Evolutionary conservation across 495 filamentous ascomycete species (phyloP).

Genomic region (Neurospora sp.): DNA sequence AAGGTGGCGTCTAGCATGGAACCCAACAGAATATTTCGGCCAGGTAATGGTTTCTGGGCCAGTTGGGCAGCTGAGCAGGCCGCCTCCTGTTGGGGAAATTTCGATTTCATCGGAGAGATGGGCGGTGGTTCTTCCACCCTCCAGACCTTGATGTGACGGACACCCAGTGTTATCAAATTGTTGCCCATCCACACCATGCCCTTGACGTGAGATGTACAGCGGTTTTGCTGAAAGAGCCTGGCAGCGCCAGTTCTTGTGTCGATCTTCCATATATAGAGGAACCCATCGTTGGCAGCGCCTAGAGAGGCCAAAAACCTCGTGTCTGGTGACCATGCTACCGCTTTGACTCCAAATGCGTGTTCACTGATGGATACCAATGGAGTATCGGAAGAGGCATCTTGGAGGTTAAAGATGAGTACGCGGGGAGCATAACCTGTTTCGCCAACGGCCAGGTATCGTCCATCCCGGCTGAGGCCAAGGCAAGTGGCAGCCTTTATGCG

Average conservation of each 20-base stretch:
- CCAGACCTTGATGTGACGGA: constrained; percentile 92
- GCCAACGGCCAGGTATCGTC: constrained; percentile 79
- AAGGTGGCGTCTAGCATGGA: constrained; percentile 74
- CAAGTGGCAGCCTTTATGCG: constrained; percentile 94
- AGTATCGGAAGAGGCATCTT: constrained; percentile 64
- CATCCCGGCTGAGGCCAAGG: constrained; percentile 82
- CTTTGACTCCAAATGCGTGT: constrained; percentile 81
- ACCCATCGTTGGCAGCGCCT: constrained; percentile 83
- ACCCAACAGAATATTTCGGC: constrained; percentile 65
- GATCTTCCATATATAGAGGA: constrained; percentile 84
- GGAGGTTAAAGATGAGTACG: constrained; percentile 78
- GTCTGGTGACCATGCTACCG: constrained; percentile 81
- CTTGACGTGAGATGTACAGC: constrained; percentile 75
- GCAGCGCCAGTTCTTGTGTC: constrained; percentile 75
- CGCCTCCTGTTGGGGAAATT: constrained; percentile 31
- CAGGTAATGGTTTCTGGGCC: constrained; percentile 41
- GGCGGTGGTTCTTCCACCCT: constrained; percentile 54
- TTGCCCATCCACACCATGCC: constrained; percentile 82
- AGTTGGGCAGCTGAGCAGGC: constrained; percentile 21
- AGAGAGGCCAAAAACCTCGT: constrained; percentile 82
- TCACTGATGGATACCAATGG: constrained; percentile 82
- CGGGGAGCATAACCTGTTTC: constrained; percentile 93
- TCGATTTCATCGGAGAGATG: constrained; percentile 38
- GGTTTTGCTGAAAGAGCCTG: constrained; percentile 82
- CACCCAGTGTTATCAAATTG: constrained; percentile 55